Percentiles rank a stretch among this genome's conserved stretches.
Conservation (phyloP, 2,329 filamentous ascomycete genomes). For the Talaromyces piceae region DNA sequence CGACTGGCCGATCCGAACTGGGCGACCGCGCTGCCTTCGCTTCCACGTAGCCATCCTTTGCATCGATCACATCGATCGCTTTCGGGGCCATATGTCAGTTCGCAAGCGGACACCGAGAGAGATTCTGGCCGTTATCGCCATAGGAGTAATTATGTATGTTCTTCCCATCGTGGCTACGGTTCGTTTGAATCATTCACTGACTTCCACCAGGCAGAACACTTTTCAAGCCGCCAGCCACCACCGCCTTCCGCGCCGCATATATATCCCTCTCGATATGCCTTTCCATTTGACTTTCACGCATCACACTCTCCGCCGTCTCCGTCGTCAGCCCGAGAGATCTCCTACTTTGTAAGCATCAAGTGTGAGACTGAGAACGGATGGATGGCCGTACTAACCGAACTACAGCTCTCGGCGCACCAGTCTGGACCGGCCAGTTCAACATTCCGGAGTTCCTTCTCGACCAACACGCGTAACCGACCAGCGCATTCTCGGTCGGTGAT, state of each 20-base stretch:
- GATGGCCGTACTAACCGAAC: no score
- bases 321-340: slow-evolving; percentile 5
- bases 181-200: background rate
- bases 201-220: background rate
- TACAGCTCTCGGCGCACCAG: slow-evolving; percentile 6
- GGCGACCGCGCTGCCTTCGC: slow-evolving; percentile 9
- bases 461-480: slow-evolving; percentile 8
- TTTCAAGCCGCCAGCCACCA: background rate
- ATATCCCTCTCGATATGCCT: slow-evolving; percentile 7
- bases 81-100: slow-evolving; percentile 14
- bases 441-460: background rate
- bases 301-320: slow-evolving; percentile 13
- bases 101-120: slow-evolving; percentile 13
- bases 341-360: slow-evolving; percentile 4
- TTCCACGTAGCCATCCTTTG: slow-evolving; percentile 14
- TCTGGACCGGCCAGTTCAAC: slow-evolving; percentile 4
- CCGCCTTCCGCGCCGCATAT: slow-evolving; percentile 9
- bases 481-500: slow-evolving; percentile 10
- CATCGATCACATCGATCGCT: slow-evolving; percentile 23
- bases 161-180: background rate
- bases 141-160: background rate
- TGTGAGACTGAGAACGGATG: no score
- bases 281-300: slow-evolving; percentile 12
- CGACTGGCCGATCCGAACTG: slow-evolving; percentile 11
- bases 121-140: background rate